Conservation (phyloP, 1,284 basidiomycete genomes). For the Irpex sp. region DNA sequence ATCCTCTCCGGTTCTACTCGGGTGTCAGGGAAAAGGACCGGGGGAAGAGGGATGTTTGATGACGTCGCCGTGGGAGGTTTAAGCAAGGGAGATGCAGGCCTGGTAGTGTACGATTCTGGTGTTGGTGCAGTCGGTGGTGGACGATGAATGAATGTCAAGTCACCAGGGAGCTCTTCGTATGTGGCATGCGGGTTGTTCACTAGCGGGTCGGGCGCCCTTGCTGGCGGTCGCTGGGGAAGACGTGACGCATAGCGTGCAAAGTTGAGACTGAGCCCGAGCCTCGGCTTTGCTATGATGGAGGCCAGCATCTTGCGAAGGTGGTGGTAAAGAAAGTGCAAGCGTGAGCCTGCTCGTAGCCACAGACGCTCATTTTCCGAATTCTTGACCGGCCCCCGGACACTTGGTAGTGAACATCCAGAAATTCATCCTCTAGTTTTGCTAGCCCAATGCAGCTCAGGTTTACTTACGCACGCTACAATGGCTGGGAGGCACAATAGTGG, state of each 20-base stretch:
- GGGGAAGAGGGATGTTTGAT: slow-evolving; percentile 42
- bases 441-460: too few species aligned
- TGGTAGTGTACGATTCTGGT: slow-evolving; percentile 62
- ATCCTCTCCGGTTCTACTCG: slow-evolving; percentile 34
- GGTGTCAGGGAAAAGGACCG: slow-evolving; percentile 32
- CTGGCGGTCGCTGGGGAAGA: slow-evolving; percentile 51
- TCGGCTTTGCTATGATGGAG: slow-evolving; percentile 14
- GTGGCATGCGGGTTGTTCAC: slow-evolving; percentile 50
- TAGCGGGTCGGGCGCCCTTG: slow-evolving; percentile 64
- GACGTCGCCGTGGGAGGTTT: slow-evolving; percentile 25
- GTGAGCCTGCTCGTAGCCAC: neutral
- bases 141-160: slow-evolving; percentile 73
- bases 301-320: slow-evolving; percentile 3
- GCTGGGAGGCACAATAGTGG: too few species aligned
- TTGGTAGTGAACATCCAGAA: too few species aligned
- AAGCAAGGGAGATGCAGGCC: slow-evolving; percentile 67
- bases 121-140: slow-evolving; percentile 71
- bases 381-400: too few species aligned
- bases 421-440: too few species aligned
- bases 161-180: slow-evolving; percentile 52
- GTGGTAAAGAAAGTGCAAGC: neutral
- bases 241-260: slow-evolving; percentile 39
- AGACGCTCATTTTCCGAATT: neutral
- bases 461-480: too few species aligned
- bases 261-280: slow-evolving; percentile 14